A percentile compares a stretch with the other conserved stretches of the same genome.
phyloP scores from a whole-genome alignment of 768 basidiomycete species.

The Pulveroboletus ravenelii region DNA sequence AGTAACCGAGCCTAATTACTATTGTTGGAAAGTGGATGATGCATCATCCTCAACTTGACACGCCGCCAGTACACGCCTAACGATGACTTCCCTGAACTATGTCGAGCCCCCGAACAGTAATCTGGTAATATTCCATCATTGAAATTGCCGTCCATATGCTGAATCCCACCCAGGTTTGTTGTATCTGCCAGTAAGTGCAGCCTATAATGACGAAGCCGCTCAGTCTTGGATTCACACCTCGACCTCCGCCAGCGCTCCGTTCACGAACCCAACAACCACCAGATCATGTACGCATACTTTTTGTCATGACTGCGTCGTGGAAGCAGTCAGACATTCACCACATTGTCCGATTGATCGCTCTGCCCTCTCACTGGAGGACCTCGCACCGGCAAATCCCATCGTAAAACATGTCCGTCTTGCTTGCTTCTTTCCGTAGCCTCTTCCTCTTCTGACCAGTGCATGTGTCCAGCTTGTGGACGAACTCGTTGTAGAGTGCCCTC shows the following conservation, averaged over 20 bases:
- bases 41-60: constrained; percentile 1
- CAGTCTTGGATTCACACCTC: constrained; percentile 7
- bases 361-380: constrained; percentile 51
- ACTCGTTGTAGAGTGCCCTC: constrained; percentile 66
- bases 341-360: constrained; percentile 86
- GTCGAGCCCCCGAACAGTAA: constrained; percentile 61
- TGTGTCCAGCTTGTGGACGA: constrained; percentile 72
- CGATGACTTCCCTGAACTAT: constrained; percentile 43
- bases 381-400: constrained; percentile 67
- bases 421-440: constrained; percentile 2
- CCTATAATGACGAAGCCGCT: not conserved
- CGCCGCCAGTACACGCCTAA: constrained; percentile 6
- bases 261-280: constrained; percentile 71
- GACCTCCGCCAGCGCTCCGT: constrained; percentile 49
- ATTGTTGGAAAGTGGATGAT: constrained; percentile 2
- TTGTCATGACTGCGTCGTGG: constrained; percentile 75
- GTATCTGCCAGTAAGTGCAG: constrained; percentile 59
- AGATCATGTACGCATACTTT: constrained; percentile 81
- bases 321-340: constrained; percentile 59
- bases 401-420: constrained; percentile 48
- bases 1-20: constrained; percentile 10
- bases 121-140: constrained; percentile 42
- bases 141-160: not conserved
- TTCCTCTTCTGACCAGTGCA: constrained; percentile 3
- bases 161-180: constrained; percentile 53